Evolutionary conservation across 352 stramenopile species (phyloP).

Genomic region (Globisporangium cederbergense): DNA sequence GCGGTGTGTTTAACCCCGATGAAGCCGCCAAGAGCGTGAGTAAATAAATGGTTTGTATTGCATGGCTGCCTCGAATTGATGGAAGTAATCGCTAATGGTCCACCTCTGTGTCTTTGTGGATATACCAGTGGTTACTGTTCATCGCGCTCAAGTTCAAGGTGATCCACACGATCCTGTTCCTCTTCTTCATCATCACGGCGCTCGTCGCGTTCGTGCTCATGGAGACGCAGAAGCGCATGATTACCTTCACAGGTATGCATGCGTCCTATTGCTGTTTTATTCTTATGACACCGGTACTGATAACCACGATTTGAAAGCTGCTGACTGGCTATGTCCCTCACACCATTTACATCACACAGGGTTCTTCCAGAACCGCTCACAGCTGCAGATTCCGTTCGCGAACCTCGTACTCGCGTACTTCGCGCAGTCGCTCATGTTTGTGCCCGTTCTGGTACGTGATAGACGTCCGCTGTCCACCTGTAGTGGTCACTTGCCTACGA

Average conservation of each 20-base stretch:
- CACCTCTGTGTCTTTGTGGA: not conserved
- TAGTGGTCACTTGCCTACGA: not conserved
- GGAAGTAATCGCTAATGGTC: not conserved
- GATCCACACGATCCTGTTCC: constrained; percentile 87
- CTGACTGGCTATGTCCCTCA: not conserved
- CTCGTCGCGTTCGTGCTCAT: constrained; percentile 91
- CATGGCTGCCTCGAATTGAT: not conserved
- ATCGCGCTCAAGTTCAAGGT: constrained; percentile 86
- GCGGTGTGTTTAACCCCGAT: constrained; percentile 44
- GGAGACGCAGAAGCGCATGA: constrained; percentile 92
- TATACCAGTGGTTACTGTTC: constrained; percentile 29
- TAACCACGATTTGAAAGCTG: too few species aligned
- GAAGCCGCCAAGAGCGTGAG: constrained; percentile 29
- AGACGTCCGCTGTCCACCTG: not conserved
- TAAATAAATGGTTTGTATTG: constrained; percentile 7
- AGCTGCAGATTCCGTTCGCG: constrained; percentile 64
- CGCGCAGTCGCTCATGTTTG: constrained; percentile 91
- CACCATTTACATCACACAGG: constrained; percentile 21
- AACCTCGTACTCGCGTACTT: constrained; percentile 87
- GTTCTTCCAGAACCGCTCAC: constrained; percentile 81
- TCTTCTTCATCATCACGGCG: constrained; percentile 94
- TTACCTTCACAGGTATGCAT: constrained; percentile 82
- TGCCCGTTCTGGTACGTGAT: constrained; percentile 85
- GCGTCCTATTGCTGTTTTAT: not conserved
- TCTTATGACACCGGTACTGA: not conserved